Conservation (phyloP, 495 filamentous ascomycete genomes). For the Parathielavia appendiculata region DNA sequence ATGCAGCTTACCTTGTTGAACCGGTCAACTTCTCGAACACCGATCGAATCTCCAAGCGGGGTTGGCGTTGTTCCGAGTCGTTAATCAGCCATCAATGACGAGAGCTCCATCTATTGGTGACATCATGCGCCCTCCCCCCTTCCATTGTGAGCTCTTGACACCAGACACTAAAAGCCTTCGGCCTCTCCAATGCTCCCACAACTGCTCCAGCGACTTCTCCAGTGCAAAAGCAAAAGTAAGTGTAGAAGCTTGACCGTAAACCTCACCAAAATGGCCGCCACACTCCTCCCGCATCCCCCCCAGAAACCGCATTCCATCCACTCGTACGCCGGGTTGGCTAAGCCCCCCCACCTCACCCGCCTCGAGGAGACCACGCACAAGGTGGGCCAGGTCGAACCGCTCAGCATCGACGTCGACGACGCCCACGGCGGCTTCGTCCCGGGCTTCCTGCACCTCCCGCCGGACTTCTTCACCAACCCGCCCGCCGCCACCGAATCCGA, state of each 20-base stretch:
- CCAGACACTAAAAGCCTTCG: not conserved
- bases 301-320: conserved; percentile 16
- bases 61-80: not conserved
- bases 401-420: conserved; percentile 23
- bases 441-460: conserved; percentile 25
- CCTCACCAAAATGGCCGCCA: conserved; percentile 13
- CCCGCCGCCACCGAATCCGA: not conserved
- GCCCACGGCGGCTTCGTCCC: conserved; percentile 18
- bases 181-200: not conserved
- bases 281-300: conserved; percentile 1
- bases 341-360: conserved; percentile 18
- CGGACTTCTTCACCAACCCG: conserved; percentile 15
- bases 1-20: not conserved
- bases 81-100: conserved; percentile 1
- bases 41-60: not conserved
- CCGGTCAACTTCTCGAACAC: not conserved
- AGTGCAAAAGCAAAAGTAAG: not conserved
- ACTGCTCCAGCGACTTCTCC: not conserved
- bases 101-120: conserved; percentile 7
- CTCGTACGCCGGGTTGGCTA: conserved; percentile 12
- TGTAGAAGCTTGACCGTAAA: not conserved
- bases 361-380: conserved; percentile 15
- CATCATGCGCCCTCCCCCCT: not conserved
- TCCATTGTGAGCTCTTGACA: no score
- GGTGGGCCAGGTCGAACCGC: conserved; percentile 6